Evolutionary conservation across 371 early-diverging fungal species (phyloP).

Genomic region (Mucor velutinosus): DNA sequence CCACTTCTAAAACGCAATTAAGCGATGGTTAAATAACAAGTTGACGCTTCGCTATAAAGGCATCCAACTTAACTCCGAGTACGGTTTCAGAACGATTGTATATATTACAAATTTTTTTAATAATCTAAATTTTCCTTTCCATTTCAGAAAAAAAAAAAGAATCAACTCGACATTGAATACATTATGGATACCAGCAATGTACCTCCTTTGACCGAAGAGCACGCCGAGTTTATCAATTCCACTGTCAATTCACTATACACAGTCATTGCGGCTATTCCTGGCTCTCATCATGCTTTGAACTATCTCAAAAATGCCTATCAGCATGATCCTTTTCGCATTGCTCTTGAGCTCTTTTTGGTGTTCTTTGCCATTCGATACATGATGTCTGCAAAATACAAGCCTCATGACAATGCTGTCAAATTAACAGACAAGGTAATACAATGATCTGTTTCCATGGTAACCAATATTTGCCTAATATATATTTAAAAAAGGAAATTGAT

Average conservation of each 20-base stretch:
- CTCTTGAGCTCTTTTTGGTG: conserved; percentile 85
- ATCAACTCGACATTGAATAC: neutral
- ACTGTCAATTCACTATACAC: conserved; percentile 47
- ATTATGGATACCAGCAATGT: conserved; percentile 10
- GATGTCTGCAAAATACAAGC: conserved; percentile 82
- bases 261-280: conserved; percentile 65
- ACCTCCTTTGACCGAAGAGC: conserved; percentile 20
- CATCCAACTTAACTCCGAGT: neutral
- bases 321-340: conserved; percentile 93
- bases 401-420: conserved; percentile 78
- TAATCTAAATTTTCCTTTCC: neutral
- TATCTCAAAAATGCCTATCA: conserved; percentile 94
- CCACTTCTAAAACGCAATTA: neutral
- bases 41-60: neutral
- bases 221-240: conserved; percentile 48
- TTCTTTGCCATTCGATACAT: conserved; percentile 91
- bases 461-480: neutral
- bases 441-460: neutral
- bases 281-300: conserved; percentile 71
- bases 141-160: neutral
- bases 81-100: neutral
- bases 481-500: conserved; percentile 48
- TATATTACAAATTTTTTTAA: conserved; percentile 5
- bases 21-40: neutral
- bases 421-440: conserved; percentile 80